Conservation (phyloP, 768 basidiomycete genomes). For the Podaxis carcinomalis region DNA sequence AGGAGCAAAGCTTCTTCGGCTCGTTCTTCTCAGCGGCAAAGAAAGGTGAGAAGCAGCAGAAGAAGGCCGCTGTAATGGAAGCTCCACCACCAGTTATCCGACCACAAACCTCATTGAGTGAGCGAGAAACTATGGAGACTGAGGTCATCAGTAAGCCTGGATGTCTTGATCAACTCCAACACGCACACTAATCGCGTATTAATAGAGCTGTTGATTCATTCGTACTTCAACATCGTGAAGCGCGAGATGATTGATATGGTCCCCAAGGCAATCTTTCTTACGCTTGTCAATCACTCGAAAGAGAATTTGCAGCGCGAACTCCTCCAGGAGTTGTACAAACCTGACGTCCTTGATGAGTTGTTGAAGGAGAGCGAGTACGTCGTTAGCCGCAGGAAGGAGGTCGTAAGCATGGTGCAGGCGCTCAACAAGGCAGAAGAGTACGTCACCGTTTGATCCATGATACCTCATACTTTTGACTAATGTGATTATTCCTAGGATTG, state of each 20-base stretch:
- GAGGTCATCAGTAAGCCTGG: slow-evolving; percentile 91
- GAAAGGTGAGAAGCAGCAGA: slow-evolving; percentile 53
- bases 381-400: slow-evolving; percentile 89
- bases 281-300: slow-evolving; percentile 89
- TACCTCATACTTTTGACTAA: slow-evolving; percentile 4
- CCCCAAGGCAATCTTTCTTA: slow-evolving; percentile 90
- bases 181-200: not conserved
- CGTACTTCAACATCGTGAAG: slow-evolving; percentile 98
- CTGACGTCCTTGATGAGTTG: slow-evolving; percentile 91
- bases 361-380: slow-evolving; percentile 93
- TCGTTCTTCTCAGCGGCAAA: slow-evolving; percentile 82
- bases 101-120: slow-evolving; percentile 86
- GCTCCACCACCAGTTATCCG: slow-evolving; percentile 85
- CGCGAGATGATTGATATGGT: slow-evolving; percentile 99
- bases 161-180: not conserved
- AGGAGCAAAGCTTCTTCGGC: slow-evolving; percentile 90
- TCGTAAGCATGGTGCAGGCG: slow-evolving; percentile 87
- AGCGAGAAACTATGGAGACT: slow-evolving; percentile 96
- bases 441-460: slow-evolving; percentile 26
- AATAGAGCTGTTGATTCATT: slow-evolving; percentile 89
- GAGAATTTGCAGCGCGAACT: slow-evolving; percentile 94
- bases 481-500: slow-evolving; percentile 23
- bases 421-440: slow-evolving; percentile 97
- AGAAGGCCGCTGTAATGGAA: slow-evolving; percentile 41
- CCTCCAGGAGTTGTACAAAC: slow-evolving; percentile 94